phyloP scores from a whole-genome alignment of 2,329 filamentous ascomycete genomes.

The Pyrenophora graminea region DNA sequence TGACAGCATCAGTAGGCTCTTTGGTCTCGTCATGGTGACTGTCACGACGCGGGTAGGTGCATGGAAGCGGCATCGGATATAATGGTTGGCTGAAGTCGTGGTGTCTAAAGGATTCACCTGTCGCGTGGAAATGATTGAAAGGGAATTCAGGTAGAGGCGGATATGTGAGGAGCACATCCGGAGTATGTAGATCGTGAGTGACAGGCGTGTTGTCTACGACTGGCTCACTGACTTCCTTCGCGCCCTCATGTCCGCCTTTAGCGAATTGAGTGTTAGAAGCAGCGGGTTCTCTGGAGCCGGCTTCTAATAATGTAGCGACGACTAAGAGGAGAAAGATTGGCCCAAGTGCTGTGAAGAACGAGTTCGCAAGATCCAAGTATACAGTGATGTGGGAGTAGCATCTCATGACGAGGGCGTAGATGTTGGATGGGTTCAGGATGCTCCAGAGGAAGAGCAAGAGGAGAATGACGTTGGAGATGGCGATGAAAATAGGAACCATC shows the following conservation, averaged over 20 bases:
- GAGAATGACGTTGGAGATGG: neutral
- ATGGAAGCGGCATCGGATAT: no score
- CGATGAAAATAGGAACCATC: neutral
- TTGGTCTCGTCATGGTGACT: no score
- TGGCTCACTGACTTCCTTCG: neutral
- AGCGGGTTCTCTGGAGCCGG: no score
- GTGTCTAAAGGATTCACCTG: constrained; percentile 3
- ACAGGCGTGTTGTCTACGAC: neutral
- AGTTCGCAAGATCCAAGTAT: neutral
- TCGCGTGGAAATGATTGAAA: constrained; percentile 8
- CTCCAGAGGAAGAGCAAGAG: neutral
- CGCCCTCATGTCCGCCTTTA: neutral
- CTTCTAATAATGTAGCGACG: neutral
- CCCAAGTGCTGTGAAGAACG: neutral
- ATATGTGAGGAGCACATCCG: neutral
- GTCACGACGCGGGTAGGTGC: no score
- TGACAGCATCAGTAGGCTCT: no score
- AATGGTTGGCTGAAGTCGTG: no score
- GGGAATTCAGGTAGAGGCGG: neutral
- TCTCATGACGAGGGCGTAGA: neutral
- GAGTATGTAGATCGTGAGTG: neutral
- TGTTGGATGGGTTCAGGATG: neutral
- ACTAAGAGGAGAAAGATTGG: no score
- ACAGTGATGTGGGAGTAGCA: neutral
- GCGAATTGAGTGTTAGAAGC: no score